These are phyloP conservation scores for Aspergillus candidus DNA, from an alignment of 2,329 filamentous ascomycete genomes.

Conservation along the genomic window DNA sequence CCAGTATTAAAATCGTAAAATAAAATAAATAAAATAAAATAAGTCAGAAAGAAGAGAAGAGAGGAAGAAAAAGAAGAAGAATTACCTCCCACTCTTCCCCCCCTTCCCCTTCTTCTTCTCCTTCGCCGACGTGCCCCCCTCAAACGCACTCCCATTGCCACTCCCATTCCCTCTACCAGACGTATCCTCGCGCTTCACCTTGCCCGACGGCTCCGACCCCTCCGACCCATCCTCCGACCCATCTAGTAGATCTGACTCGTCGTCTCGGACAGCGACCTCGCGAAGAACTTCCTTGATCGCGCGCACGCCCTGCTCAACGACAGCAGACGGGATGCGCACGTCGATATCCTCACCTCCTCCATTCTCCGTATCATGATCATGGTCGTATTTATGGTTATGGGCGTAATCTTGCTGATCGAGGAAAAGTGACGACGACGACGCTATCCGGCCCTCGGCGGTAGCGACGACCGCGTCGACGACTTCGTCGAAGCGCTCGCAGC, in stretches of 20 bases:
- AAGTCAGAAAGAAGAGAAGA: background rate
- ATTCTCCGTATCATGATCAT: slow-evolving; percentile 14
- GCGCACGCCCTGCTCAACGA: slow-evolving; percentile 47
- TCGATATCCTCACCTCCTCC: slow-evolving; percentile 36
- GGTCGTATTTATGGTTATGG: slow-evolving; percentile 16
- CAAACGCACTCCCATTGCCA: slow-evolving; percentile 5
- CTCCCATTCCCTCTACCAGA: background rate
- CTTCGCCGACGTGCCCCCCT: background rate
- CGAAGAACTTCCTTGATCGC: slow-evolving; percentile 49
- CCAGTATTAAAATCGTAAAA: background rate
- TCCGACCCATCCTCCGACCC: too few relatives aligned
- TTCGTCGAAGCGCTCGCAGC: slow-evolving; percentile 53
- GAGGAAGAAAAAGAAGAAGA: background rate
- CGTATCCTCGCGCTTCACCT: too few relatives aligned
- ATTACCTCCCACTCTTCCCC: slow-evolving; percentile 17
- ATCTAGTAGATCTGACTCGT: slow-evolving; percentile 20
- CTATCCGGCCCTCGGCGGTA: slow-evolving; percentile 33
- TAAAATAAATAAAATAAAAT: too few relatives aligned
- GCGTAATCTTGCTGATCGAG: slow-evolving; percentile 14
- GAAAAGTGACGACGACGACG: slow-evolving; percentile 15
- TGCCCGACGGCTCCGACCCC: too few relatives aligned
- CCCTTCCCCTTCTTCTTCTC: slow-evolving; percentile 19
- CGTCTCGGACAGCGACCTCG: slow-evolving; percentile 44
- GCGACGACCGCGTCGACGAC: slow-evolving; percentile 49
- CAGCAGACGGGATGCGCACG: slow-evolving; percentile 45